These are phyloP conservation scores for Babesia gibsoni DNA, from an alignment of 169 alveolate genomes.

Conservation along the genomic window DNA sequence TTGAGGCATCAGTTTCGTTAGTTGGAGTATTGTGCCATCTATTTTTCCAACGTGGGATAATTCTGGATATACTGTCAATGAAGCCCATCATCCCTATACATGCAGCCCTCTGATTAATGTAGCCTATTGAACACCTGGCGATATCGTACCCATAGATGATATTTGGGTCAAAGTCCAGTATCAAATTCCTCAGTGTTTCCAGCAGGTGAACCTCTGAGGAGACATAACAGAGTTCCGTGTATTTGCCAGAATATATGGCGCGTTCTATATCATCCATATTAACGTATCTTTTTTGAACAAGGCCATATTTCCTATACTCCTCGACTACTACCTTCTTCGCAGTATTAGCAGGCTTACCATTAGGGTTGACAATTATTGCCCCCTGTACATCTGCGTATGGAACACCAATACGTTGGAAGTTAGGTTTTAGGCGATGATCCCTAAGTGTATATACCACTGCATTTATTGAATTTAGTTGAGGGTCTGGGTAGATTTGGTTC, in stretches of 20 bases:
- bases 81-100: not conserved
- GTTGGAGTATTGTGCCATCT: not conserved
- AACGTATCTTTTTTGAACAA: not conserved
- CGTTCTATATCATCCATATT: constrained; percentile 5
- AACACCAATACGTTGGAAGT: not conserved
- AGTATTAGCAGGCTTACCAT: not conserved
- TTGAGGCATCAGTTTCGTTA: not conserved
- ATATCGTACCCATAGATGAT: constrained; percentile 23
- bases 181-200: not conserved
- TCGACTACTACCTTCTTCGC: not conserved
- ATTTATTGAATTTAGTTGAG: not conserved
- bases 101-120: constrained; percentile 3
- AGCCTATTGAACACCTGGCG: constrained; percentile 28
- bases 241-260: not conserved
- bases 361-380: constrained; percentile 12
- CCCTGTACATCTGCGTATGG: constrained; percentile 41
- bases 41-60: not conserved
- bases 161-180: constrained; percentile 11
- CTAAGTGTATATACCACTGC: constrained; percentile 30
- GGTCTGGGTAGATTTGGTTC: constrained; percentile 12
- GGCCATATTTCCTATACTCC: not conserved
- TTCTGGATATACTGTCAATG: constrained; percentile 2
- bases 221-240: constrained; percentile 1
- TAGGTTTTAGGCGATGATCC: constrained; percentile 4
- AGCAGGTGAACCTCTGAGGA: constrained; percentile 7